These are phyloP conservation scores for Leccinellum rugosiceps DNA, from an alignment of 768 basidiomycete genomes.

Conservation along the genomic window DNA sequence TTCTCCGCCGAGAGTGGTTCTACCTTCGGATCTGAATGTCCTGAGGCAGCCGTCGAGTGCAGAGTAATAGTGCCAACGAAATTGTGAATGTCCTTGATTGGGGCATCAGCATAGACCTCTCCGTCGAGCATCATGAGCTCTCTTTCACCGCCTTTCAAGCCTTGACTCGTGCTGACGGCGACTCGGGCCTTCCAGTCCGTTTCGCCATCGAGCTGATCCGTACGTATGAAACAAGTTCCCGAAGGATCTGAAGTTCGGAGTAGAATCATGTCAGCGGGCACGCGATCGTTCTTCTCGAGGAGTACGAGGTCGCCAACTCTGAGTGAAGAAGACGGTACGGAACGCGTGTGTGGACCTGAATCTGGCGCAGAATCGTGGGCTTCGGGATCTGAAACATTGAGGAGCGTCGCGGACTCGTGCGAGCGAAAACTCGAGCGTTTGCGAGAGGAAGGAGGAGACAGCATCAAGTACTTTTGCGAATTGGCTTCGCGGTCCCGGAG, in stretches of 20 bases:
- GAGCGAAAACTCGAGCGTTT: slow-evolving; percentile 19
- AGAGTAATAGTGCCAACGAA: slow-evolving; percentile 92
- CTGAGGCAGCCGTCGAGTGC: slow-evolving; percentile 37
- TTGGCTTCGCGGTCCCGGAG: slow-evolving; percentile 93
- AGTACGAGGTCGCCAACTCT: slow-evolving; percentile 89
- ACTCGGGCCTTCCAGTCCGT: slow-evolving; percentile 98
- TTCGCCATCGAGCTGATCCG: slow-evolving; percentile 97
- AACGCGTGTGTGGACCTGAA: slow-evolving; percentile 56
- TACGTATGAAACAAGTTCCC: slow-evolving; percentile 96
- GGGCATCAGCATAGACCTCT: slow-evolving; percentile 92
- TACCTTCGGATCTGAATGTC: slow-evolving; percentile 48
- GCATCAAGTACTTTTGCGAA: slow-evolving; percentile 82
- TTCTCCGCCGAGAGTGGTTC: slow-evolving; percentile 95
- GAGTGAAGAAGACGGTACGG: slow-evolving; percentile 83
- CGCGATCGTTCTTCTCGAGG: slow-evolving; percentile 95
- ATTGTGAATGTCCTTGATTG: slow-evolving; percentile 94
- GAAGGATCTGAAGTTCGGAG: slow-evolving; percentile 83
- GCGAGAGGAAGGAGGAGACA: slow-evolving; percentile 52
- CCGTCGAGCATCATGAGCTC: slow-evolving; percentile 66
- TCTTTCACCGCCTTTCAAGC: slow-evolving; percentile 37
- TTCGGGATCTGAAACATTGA: slow-evolving; percentile 21
- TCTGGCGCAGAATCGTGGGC: slow-evolving; percentile 23
- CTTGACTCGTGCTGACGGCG: slow-evolving; percentile 48
- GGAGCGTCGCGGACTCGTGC: slow-evolving; percentile 17
- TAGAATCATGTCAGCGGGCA: slow-evolving; percentile 91